Base-by-base conservation (phyloP, 345 rosid species). In the Citrus mangshanensis region DNA sequence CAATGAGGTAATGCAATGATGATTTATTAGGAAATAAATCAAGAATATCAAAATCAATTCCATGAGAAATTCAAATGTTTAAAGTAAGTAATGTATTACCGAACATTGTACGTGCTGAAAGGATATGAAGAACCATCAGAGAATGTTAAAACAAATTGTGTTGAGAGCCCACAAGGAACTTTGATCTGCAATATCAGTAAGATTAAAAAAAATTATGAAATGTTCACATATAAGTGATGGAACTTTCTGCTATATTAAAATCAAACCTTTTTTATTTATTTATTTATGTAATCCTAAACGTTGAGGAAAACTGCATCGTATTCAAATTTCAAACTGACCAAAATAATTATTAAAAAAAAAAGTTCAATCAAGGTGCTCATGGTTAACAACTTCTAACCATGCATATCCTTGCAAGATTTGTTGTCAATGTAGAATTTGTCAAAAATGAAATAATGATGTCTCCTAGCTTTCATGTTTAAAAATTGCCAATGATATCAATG, bases 111-210 rank as follows among this genome's bases (percentile, higher is more conserved):
- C 70, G 98, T 88, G 81, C 80, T 90, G 62, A 92, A 81, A 81
- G 98, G 95, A 88, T 67, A 85, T 74, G 89, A 92, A 70, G 94
- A 91, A 78, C 97, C 98, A 86, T 88, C 88, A 46, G 88, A 88
- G 84, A 91, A 85, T 74, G 92, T 87, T 38, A 93, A 84, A 79
- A 95, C 94, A 84, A 93, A 91, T 78, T 95, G 98, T 59, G 87
- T 84, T 62, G 97, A 93, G 55, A 74, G 61, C 79, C 97, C 98
- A 83, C 88, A 83, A 46, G 98, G 98, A 82, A 95, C 89, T 88
- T 88, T 93, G 54, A 93, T 90, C 98, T 95, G 95, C 86, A 81
- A 75, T 24, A 67, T 35, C 70, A 84, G 55, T 78, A 58, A 49
- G 63, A 79, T 25, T 9, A 46, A 66, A 51, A 28, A 64, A 24